phyloP scores from a whole-genome alignment of 78 protist genomes.

The Creolimax fragrantissima region DNA sequence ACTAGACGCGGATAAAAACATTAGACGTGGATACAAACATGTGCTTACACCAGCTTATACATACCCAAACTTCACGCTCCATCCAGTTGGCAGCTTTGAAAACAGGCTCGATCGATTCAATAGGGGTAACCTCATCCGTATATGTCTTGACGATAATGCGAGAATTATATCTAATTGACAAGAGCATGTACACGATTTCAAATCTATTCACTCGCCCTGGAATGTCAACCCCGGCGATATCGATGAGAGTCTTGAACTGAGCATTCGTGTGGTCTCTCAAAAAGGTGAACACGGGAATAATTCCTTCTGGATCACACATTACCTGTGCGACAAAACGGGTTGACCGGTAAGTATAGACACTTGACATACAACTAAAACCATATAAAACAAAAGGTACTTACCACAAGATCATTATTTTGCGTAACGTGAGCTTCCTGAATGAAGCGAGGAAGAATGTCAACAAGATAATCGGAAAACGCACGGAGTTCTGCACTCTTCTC shows the following conservation, averaged over 20 bases:
- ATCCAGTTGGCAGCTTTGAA: constrained; percentile 30
- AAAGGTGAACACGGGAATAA: constrained; percentile 1
- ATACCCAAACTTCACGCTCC: constrained; percentile 60
- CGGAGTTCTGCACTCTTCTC: neutral
- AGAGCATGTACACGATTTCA: constrained; percentile 42
- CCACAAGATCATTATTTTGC: neutral
- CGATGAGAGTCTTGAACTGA: constrained; percentile 23
- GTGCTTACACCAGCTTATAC: no score
- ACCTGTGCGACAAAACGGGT: neutral
- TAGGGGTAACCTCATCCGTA: constrained; percentile 11
- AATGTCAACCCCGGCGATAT: constrained; percentile 26
- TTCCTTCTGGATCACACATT: neutral
- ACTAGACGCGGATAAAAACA: no score
- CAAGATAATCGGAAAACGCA: neutral
- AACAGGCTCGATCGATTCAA: neutral
- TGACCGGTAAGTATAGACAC: neutral
- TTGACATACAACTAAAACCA: neutral
- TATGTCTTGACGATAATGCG: constrained; percentile 39
- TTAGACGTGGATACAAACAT: no score
- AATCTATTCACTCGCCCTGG: constrained; percentile 34
- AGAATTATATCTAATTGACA: constrained; percentile 25
- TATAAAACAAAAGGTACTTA: neutral
- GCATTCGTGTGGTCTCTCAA: constrained; percentile 16
- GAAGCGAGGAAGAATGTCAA: neutral
- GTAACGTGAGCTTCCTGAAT: constrained; percentile 11